A percentile compares a stretch with the other conserved stretches of the same genome.
Conservation (phyloP, 2,329 filamentous ascomycete genomes). For the Sclerotinia spermophila region DNA sequence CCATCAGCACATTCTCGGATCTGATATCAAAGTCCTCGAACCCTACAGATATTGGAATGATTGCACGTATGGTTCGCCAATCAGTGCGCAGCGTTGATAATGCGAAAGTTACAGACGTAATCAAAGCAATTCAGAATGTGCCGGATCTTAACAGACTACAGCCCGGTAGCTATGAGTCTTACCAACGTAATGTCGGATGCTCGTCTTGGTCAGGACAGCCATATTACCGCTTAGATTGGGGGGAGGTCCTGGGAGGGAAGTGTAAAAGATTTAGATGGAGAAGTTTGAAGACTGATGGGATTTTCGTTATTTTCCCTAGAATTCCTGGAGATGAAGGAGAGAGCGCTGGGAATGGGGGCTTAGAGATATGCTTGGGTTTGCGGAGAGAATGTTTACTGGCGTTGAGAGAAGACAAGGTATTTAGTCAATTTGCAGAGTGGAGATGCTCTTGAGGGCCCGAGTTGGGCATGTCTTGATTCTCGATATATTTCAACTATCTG, state of each 20-base stretch:
- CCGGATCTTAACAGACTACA: not conserved
- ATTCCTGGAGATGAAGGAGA: not conserved
- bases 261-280: conserved; percentile 7
- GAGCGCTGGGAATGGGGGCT: not conserved
- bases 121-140: not conserved
- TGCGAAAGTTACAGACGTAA: not conserved
- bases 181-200: not conserved
- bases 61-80: not conserved
- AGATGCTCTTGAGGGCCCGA: not conserved
- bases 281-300: conserved; percentile 9
- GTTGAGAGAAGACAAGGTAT: not conserved
- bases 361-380: conserved; percentile 5
- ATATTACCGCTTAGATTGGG: not conserved
- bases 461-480: not conserved
- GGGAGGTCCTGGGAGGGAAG: not conserved
- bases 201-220: conserved; percentile 3
- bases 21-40: not conserved
- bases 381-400: not conserved
- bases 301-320: conserved; percentile 4
- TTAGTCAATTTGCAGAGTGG: conserved; percentile 3
- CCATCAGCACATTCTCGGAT: not conserved
- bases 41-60: not conserved
- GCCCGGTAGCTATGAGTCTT: not conserved
- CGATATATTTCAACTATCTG: not conserved
- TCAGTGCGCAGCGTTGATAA: not conserved